phyloP scores from a whole-genome alignment of 257 asterid genomes.

The Solanum paucissectum region DNA sequence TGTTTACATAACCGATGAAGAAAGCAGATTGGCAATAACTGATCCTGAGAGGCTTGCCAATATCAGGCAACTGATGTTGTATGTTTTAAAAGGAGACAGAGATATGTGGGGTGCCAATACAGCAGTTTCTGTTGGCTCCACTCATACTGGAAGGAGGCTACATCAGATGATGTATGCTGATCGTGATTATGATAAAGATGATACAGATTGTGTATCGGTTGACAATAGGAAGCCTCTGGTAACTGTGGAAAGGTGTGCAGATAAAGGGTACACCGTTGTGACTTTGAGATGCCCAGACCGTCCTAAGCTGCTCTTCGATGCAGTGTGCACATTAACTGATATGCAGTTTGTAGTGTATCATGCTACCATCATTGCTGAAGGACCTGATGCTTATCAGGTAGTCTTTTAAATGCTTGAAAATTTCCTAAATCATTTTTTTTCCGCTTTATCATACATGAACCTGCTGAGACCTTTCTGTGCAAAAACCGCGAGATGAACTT shows the following conservation, averaged over 20 bases:
- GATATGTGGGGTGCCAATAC: constrained; percentile 61
- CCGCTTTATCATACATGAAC: not conserved
- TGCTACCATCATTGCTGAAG: constrained; percentile 37
- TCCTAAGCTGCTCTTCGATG: constrained; percentile 47
- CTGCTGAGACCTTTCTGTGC: not conserved
- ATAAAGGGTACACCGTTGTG: constrained; percentile 34
- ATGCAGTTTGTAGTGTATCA: constrained; percentile 50
- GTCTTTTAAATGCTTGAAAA: not conserved
- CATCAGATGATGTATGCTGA: constrained; percentile 83
- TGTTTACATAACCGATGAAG: constrained; percentile 64
- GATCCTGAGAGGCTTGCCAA: constrained; percentile 51
- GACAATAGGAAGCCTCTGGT: constrained; percentile 27
- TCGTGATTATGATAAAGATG: constrained; percentile 29
- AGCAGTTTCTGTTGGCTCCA: constrained; percentile 59
- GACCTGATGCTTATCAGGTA: constrained; percentile 48
- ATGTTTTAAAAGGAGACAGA: constrained; percentile 49
- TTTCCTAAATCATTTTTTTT: not conserved
- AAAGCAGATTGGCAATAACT: constrained; percentile 34
- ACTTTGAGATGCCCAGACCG: constrained; percentile 36
- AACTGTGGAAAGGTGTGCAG: constrained; percentile 24
- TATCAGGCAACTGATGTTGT: constrained; percentile 56
- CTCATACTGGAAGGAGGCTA: constrained; percentile 63
- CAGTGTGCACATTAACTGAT: constrained; percentile 47
- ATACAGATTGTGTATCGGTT: not conserved
- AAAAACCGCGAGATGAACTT: not conserved